Evolutionary conservation across 2,329 filamentous ascomycete species (phyloP).

Genomic region (Hymenoscyphus fructigenus): DNA sequence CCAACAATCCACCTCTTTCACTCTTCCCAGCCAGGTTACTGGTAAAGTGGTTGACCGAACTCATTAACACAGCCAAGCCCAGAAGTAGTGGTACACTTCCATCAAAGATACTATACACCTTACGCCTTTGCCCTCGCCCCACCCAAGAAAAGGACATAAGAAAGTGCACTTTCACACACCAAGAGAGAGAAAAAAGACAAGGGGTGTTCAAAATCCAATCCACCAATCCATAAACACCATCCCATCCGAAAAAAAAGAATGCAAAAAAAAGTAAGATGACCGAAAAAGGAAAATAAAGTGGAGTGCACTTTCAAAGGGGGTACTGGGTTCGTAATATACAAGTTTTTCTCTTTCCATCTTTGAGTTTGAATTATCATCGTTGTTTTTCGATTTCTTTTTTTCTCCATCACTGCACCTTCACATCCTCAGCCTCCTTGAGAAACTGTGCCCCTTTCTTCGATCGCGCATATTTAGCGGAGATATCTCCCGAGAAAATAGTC

Average conservation of each 20-base stretch:
- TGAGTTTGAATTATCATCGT: constrained; percentile 1
- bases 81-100: not conserved
- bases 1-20: not conserved
- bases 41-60: not conserved
- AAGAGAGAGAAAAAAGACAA: not conserved
- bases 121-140: not conserved
- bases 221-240: constrained; percentile 18
- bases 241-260: not conserved
- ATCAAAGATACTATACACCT: not conserved
- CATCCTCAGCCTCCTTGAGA: constrained; percentile 31
- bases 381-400: not conserved
- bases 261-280: not conserved
- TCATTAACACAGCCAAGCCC: not conserved
- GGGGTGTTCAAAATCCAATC: constrained; percentile 17
- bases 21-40: not conserved
- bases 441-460: constrained; percentile 34
- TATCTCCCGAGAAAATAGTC: constrained; percentile 49
- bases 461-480: constrained; percentile 30
- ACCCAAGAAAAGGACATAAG: not conserved
- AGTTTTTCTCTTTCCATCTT: not conserved
- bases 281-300: constrained; percentile 16
- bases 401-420: constrained; percentile 14
- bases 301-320: not conserved
- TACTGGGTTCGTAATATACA: constrained; percentile 16
- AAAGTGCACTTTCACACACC: not conserved